Evolutionary conservation across 768 basidiomycete genomes (phyloP).

Genomic region (Epithele typhae): DNA sequence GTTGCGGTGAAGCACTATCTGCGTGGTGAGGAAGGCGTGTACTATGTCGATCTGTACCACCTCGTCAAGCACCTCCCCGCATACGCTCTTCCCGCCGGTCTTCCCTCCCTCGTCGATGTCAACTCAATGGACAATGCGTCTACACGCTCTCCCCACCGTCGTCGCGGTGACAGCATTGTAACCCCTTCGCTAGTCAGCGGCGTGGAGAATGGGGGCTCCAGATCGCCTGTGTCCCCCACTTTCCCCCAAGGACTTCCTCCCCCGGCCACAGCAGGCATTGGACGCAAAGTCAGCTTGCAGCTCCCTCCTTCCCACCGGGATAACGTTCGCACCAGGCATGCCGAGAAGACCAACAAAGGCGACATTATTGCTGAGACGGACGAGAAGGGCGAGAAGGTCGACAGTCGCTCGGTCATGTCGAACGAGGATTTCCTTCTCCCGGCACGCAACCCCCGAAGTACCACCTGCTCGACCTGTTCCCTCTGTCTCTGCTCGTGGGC

Average conservation of each 20-base stretch:
- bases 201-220: background rate
- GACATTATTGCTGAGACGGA: background rate
- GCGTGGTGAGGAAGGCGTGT: slow-evolving; percentile 44
- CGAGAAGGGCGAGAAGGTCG: slow-evolving; percentile 7
- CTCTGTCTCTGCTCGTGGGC: slow-evolving; percentile 56
- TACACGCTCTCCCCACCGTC: slow-evolving; percentile 4
- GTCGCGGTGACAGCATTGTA: slow-evolving; percentile 9
- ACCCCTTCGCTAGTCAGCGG: slow-evolving; percentile 1
- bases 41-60: slow-evolving; percentile 53
- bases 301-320: slow-evolving; percentile 2
- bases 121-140: slow-evolving; percentile 4
- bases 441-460: slow-evolving; percentile 55
- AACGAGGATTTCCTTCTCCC: slow-evolving; percentile 51
- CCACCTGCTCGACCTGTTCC: slow-evolving; percentile 60
- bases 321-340: slow-evolving; percentile 7
- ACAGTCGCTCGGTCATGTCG: slow-evolving; percentile 17
- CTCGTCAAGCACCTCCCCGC: slow-evolving; percentile 71
- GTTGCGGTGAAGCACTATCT: slow-evolving; percentile 70
- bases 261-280: slow-evolving; percentile 11
- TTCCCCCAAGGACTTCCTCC: slow-evolving; percentile 6
- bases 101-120: slow-evolving; percentile 37
- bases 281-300: slow-evolving; percentile 13
- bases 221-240: slow-evolving; percentile 1
- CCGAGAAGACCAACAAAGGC: slow-evolving; percentile 3
- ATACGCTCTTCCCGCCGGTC: slow-evolving; percentile 51